A percentile compares a stretch with the other conserved stretches of the same genome.
Evolutionary conservation across 2,329 filamentous ascomycete species (phyloP).

Genomic region (Fusarium robinianum): DNA sequence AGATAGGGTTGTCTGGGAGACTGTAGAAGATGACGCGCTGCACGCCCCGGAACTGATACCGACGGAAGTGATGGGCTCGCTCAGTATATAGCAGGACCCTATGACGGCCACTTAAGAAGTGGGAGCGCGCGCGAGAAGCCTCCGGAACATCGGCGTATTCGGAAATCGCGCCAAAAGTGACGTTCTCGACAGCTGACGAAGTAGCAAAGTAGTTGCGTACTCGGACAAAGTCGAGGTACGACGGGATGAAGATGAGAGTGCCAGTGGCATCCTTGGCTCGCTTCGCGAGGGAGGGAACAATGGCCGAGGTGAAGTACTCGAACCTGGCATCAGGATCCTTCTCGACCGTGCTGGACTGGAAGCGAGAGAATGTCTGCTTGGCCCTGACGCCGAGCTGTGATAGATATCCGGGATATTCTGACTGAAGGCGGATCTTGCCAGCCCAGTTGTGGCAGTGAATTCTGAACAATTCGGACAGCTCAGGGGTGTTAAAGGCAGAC

Average conservation of each 20-base stretch:
- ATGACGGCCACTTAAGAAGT: conserved; percentile 84
- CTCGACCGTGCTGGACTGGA: conserved; percentile 70
- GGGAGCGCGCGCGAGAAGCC: conserved; percentile 80
- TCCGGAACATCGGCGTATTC: conserved; percentile 85
- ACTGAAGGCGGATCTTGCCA: conserved; percentile 75
- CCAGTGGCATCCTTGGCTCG: conserved; percentile 67
- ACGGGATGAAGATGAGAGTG: conserved; percentile 86
- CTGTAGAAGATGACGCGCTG: conserved; percentile 87
- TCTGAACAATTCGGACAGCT: conserved; percentile 79
- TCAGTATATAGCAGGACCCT: conserved; percentile 88
- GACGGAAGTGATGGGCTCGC: conserved; percentile 92
- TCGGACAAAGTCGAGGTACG: conserved; percentile 93
- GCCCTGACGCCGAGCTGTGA: conserved; percentile 72
- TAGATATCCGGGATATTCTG: conserved; percentile 72
- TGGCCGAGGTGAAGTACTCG: conserved; percentile 82
- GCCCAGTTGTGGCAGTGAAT: conserved; percentile 77
- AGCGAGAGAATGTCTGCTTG: conserved; percentile 88
- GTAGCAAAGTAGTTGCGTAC: conserved; percentile 91
- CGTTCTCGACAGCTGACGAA: conserved; percentile 56
- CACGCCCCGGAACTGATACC: conserved; percentile 82
- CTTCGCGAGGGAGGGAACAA: conserved; percentile 76
- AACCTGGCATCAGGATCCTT: conserved; percentile 87
- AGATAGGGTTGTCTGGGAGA: conserved; percentile 83
- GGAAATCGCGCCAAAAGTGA: conserved; percentile 75
- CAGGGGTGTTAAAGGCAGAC: conserved; percentile 83